Evolutionary conservation across 2,329 filamentous ascomycete genomes (phyloP).

Genomic region (Talaromyces sp.): DNA sequence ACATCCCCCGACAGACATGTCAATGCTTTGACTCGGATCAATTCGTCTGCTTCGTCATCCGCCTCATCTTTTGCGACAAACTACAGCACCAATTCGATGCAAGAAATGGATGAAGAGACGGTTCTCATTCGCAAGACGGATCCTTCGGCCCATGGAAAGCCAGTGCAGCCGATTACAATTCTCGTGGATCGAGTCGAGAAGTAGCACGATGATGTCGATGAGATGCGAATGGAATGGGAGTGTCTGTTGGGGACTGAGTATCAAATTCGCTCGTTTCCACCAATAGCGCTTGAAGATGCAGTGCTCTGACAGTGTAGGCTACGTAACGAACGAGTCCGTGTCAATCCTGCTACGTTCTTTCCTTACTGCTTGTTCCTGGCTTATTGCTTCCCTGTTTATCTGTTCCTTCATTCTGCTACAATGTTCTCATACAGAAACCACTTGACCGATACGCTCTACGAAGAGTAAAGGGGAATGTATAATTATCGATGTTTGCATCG

Average conservation of each 20-base stretch:
- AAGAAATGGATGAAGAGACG: background rate
- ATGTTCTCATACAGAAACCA: background rate
- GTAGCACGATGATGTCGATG: background rate
- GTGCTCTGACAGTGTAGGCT: background rate
- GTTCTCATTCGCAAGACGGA: background rate
- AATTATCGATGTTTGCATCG: background rate
- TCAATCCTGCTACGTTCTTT: background rate
- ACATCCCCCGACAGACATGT: background rate
- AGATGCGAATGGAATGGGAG: background rate
- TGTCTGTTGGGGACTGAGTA: background rate
- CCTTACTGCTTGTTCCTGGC: background rate
- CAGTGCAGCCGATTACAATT: background rate
- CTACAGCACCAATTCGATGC: background rate
- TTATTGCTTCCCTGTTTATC: background rate
- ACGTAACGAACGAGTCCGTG: too few species aligned
- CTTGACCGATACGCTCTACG: background rate
- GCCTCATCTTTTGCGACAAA: slow-evolving; percentile 7
- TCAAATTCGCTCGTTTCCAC: background rate
- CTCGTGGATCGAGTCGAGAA: background rate
- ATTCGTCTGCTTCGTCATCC: slow-evolving; percentile 8
- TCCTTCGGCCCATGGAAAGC: background rate
- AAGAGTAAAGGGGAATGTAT: background rate
- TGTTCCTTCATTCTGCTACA: background rate
- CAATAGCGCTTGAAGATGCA: background rate
- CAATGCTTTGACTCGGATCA: slow-evolving; percentile 7